Base-by-base conservation (phyloP, 352 stramenopile genomes). In the Pelagophyceae sp. region DNA sequence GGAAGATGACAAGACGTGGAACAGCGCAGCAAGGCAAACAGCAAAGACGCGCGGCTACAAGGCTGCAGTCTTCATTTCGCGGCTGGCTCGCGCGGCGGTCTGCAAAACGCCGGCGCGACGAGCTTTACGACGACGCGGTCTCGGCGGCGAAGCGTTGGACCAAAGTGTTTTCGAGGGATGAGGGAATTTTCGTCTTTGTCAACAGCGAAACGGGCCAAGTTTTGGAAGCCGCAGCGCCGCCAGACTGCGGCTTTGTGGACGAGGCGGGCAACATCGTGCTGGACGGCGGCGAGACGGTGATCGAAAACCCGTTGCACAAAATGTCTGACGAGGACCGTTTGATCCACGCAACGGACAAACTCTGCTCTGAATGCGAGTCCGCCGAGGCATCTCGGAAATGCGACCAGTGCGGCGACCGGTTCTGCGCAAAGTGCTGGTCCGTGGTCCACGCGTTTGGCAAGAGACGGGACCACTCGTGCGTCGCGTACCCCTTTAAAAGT, bases 341-440 rank as follows among this genome's bases (percentile, higher is more conserved):
- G 15, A 37, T 20, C 15, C 27, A 35, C 67, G 17, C 76, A 35
- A 38, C 63, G 64, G 32, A 60, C 6, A 33, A 63, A 6, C 54
- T 50, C 31, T 79, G 75, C 64, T 19, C 23, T 38, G 75, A 79
- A 27, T 79, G 75, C 75, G 75, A 79, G 63, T 29, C 1, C 29
- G 37, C 33, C 33, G 75, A 76, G 29, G 61, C 75, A 3, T 69
- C 61, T 23, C 70, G 75, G 29, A 25, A 76, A 15, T 79, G 75
- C 63, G 72, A 79, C 63, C 50, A 79, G 33, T 79, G 75, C 64
- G 64, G 64, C 37, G 75, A 79, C 75, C 54, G 76, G 35, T 79
- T 76, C 63, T 79, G 75, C 72, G 72, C 58, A 0, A 6, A 3
- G 1, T 79, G 75, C 38, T 79, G 60, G 32, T 23, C 61, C 63